Conservation (phyloP, 495 filamentous ascomycete genomes). For the Evernia prunastri region DNA sequence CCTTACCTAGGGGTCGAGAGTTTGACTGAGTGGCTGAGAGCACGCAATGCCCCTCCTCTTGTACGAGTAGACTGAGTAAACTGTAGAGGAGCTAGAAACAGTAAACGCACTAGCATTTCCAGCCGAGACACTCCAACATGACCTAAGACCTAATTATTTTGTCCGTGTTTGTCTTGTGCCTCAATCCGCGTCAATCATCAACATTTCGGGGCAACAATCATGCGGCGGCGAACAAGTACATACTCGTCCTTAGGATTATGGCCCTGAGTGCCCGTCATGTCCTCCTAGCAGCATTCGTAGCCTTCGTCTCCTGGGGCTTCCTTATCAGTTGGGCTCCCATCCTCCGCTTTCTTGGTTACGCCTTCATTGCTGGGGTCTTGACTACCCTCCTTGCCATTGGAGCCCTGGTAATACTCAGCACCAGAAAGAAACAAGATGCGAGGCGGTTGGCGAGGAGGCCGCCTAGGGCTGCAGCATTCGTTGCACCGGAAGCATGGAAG, state of each 20-base stretch:
- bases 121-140: slow-evolving; percentile 1
- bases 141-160: too few species aligned
- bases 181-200: neutral
- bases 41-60: too few species aligned
- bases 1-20: neutral
- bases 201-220: slow-evolving; percentile 13
- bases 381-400: slow-evolving; percentile 46
- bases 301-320: slow-evolving; percentile 81
- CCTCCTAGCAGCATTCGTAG: slow-evolving; percentile 58
- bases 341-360: slow-evolving; percentile 73
- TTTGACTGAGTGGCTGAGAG: neutral
- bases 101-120: neutral
- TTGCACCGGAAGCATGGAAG: slow-evolving; percentile 57
- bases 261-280: slow-evolving; percentile 71
- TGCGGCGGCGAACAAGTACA: slow-evolving; percentile 22
- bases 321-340: slow-evolving; percentile 70
- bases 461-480: slow-evolving; percentile 53
- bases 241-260: slow-evolving; percentile 48
- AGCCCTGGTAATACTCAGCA: slow-evolving; percentile 55
- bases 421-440: slow-evolving; percentile 44
- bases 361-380: slow-evolving; percentile 63
- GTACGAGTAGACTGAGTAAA: too few species aligned
- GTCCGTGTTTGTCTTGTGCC: neutral
- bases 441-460: slow-evolving; percentile 33
- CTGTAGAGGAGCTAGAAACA: neutral